Evolutionary conservation across 2,329 filamentous ascomycete genomes (phyloP).

Genomic region (Talaromyces albobiverticillius): DNA sequence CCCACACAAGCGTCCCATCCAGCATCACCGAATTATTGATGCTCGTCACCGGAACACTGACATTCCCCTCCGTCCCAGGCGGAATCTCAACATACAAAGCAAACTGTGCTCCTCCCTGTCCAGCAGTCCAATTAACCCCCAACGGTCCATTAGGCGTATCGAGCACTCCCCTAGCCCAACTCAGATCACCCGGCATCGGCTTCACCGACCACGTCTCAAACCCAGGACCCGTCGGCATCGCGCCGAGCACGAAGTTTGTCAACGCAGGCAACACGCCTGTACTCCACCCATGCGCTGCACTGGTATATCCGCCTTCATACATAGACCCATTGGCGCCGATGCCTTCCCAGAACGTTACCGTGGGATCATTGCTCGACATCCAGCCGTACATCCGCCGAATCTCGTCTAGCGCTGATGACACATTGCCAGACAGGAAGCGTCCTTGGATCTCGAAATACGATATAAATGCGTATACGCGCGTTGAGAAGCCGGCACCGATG

Average conservation of each 20-base stretch:
- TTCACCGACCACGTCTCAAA: constrained; percentile 36
- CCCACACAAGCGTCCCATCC: background rate
- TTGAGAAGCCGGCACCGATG: constrained; percentile 36
- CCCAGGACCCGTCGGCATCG: constrained; percentile 44
- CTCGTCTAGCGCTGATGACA: constrained; percentile 43
- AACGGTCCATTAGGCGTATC: constrained; percentile 43
- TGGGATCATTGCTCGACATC: constrained; percentile 49
- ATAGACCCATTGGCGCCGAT: constrained; percentile 43
- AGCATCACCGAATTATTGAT: background rate
- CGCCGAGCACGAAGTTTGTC: constrained; percentile 48
- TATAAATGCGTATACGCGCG: constrained; percentile 52
- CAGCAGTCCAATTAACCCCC: constrained; percentile 37
- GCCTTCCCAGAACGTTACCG: constrained; percentile 52
- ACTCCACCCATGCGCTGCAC: constrained; percentile 52
- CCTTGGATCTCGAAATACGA: constrained; percentile 55
- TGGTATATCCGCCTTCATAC: constrained; percentile 49
- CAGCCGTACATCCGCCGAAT: constrained; percentile 49
- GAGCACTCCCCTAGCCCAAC: constrained; percentile 46
- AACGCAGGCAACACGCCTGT: constrained; percentile 51
- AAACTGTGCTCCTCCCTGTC: background rate
- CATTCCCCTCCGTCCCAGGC: constrained; percentile 8
- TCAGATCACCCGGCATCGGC: constrained; percentile 39
- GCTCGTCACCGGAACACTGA: constrained; percentile 10
- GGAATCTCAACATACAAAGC: constrained; percentile 9
- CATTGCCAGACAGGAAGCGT: constrained; percentile 39